Base-by-base conservation (phyloP, 2,329 filamentous ascomycete genomes). In the Epichloe gansuensis region DNA sequence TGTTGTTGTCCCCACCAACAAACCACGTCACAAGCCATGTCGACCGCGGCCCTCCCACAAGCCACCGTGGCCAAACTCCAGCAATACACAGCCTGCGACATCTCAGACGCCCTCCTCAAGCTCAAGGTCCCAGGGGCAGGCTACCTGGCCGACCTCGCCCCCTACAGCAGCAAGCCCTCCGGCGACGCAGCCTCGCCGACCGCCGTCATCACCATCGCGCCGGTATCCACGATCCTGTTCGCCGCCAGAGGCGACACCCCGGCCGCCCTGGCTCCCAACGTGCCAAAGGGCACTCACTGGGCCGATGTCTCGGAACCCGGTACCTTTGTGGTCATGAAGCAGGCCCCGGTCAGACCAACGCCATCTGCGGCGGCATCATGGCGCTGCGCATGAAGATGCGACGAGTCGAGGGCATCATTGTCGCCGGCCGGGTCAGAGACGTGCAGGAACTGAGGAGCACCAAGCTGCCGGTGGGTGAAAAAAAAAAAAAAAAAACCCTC, bases 351-450 rank as follows among this genome's bases (percentile, higher is more conserved):
- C 84, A 88, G 63, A 75, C 74, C 50, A 88, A 86, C 66, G 86
- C 86, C 5, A 76, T 87, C 7, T 75, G 87, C 5, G 86, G 86
- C n/a, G 86, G 86, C 17, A 87, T 90, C 57, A 86, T 89, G 77
- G 86, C 83, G 5, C 71, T 78, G 34, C 74, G 86, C 21, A 85
- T 89, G 76, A 80, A 81, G 60, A 64, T 75, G 13, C 72, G 83
- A 11, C 77, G 78, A 13, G 78, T 78, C 17, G 72, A 73, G 58
- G 84, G 75, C 3, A 75, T 85, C 11, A 69, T 89, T n/a, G 81
- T 88, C 7, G 76, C 81, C 58, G 86, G 86, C 1, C 71, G 85
- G 41, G 78, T 85, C 5, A 74, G 86, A 55, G 86, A 90, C 68
- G 60, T 88, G 17, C 69, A 68, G 15, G 81, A 86, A 61, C 65